Conservation (phyloP, 1,139 yeast species). For the Candida sp. region DNA sequence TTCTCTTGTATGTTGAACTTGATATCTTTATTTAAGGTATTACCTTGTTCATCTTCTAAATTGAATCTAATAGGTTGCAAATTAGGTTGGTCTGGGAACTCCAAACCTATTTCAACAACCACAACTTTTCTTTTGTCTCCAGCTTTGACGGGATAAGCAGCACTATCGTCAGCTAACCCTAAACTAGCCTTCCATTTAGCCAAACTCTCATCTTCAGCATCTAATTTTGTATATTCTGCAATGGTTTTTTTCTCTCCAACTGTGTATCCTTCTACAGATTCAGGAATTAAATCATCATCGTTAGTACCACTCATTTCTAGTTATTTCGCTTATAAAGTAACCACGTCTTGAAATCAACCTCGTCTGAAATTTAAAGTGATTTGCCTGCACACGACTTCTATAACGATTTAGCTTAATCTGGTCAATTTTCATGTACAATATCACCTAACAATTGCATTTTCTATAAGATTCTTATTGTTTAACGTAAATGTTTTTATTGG, state of each 20-base stretch:
- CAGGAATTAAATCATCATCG: constrained; percentile 64
- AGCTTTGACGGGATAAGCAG: constrained; percentile 62
- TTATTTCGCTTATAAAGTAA: neutral
- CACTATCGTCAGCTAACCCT: constrained; percentile 57
- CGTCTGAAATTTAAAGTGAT: neutral
- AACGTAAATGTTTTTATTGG: neutral
- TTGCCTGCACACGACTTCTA: neutral
- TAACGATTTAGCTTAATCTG: neutral
- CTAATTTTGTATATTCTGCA: constrained; percentile 79
- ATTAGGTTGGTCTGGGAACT: constrained; percentile 55
- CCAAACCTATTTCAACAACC: constrained; percentile 69
- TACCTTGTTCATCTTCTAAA: constrained; percentile 53
- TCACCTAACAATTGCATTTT: neutral
- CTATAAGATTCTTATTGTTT: neutral
- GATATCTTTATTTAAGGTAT: constrained; percentile 49
- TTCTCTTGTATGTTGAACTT: constrained; percentile 77
- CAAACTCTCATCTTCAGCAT: constrained; percentile 87
- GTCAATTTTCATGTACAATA: neutral
- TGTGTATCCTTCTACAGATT: constrained; percentile 64
- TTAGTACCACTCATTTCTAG: constrained; percentile 1
- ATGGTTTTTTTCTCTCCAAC: constrained; percentile 85
- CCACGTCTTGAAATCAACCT: neutral
- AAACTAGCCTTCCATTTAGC: constrained; percentile 92
- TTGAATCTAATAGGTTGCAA: constrained; percentile 62
- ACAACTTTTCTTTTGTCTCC: constrained; percentile 80